Conservation (phyloP, 1,284 basidiomycete genomes). For the Pseudozyma sp. region DNA sequence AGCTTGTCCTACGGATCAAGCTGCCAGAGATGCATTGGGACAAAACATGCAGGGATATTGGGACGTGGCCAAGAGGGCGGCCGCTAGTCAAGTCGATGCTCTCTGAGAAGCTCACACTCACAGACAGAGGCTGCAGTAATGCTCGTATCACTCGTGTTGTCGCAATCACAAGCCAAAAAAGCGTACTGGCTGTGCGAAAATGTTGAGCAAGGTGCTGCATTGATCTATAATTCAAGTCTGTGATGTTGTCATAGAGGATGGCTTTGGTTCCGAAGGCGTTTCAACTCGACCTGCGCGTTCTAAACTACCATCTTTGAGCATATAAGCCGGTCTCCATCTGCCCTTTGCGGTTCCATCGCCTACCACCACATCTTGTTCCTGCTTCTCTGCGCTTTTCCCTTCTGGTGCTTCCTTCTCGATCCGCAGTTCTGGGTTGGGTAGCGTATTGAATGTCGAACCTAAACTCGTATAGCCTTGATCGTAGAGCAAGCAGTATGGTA, state of each 20-base stretch:
- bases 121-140: no score
- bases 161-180: no score
- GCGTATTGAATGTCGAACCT: conserved; percentile 93
- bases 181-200: no score
- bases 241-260: not conserved
- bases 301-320: conserved; percentile 79
- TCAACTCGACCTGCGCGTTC: conserved; percentile 75
- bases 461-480: conserved; percentile 96
- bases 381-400: not conserved
- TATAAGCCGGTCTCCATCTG: conserved; percentile 79
- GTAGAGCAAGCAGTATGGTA: conserved; percentile 84
- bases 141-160: no score
- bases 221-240: not conserved
- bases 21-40: conserved; percentile 86
- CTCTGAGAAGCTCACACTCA: not conserved
- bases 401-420: conserved; percentile 23
- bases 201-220: no score
- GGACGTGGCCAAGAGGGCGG: conserved; percentile 82
- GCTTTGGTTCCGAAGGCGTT: conserved; percentile 13
- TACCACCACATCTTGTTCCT: conserved; percentile 4
- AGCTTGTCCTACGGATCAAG: conserved; percentile 81
- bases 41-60: conserved; percentile 86
- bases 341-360: conserved; percentile 44
- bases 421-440: conserved; percentile 85
- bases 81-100: conserved; percentile 11